A percentile compares a stretch with the other conserved stretches of the same genome.
Evolutionary conservation across 148 eudicot genomes (phyloP).

Genomic region (Rhododendron molle): DNA sequence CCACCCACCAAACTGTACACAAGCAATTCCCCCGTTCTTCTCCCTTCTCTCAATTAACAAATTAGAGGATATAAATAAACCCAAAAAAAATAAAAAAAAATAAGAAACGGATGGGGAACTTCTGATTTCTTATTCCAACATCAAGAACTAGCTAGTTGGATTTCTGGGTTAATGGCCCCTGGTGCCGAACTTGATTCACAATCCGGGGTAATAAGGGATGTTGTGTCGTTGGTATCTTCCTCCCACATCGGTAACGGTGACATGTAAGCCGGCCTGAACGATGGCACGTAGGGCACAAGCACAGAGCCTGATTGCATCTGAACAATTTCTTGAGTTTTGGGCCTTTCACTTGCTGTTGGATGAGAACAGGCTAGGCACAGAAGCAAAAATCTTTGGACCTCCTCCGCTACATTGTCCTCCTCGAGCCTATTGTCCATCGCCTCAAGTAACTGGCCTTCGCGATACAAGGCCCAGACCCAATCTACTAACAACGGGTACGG

Average conservation of each 20-base stretch:
- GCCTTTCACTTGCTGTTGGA: conserved; percentile 59
- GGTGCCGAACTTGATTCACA: conserved; percentile 22
- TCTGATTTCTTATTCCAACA: too few relatives aligned
- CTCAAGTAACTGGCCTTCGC: conserved; percentile 46
- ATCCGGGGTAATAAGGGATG: conserved; percentile 12
- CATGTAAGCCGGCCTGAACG: conserved; percentile 66
- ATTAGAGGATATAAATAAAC: neutral
- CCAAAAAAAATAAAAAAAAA: neutral
- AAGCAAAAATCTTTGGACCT: conserved; percentile 54
- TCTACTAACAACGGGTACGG: conserved; percentile 49
- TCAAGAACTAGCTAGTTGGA: neutral
- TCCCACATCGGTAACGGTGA: conserved; percentile 43
- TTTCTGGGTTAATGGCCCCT: conserved; percentile 18
- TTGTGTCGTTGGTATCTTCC: conserved; percentile 25
- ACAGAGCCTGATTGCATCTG: conserved; percentile 58
- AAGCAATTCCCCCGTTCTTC: neutral
- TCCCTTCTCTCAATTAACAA: neutral
- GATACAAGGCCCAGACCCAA: conserved; percentile 80
- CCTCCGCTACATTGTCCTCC: conserved; percentile 40
- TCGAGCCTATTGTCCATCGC: conserved; percentile 56
- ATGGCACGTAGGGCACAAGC: conserved; percentile 50
- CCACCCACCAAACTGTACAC: neutral
- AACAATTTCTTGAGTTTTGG: conserved; percentile 41
- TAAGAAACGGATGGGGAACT: neutral
- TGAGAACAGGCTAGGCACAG: conserved; percentile 75